Evolutionary conservation across 2,329 filamentous ascomycete genomes (phyloP), one percentile per base, ranked within the genome.

Genomic region (Macrophomina tecta): DNA sequence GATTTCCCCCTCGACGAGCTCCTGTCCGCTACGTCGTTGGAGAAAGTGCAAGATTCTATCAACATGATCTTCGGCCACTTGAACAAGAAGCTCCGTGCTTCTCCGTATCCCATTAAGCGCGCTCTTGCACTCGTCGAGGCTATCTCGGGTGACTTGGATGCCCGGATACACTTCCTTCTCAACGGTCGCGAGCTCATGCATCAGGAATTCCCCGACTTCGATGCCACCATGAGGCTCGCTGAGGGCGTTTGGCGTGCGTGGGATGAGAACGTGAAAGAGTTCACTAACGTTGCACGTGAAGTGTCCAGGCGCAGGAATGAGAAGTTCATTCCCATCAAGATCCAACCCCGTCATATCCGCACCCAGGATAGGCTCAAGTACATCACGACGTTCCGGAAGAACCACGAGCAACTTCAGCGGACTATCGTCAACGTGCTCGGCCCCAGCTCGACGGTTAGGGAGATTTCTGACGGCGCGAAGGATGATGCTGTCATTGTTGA

Each of bases 321-420:
- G 79, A 97, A 97, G 78, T 99, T 99, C 78, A 97, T 99, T 70
- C 94, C 94, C 4, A 98, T 99, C 83, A 98, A 98, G 82, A 94
- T 99, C 77, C 87, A 85, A 70, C 91, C 93, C 69, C 91, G 92
- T 73, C 95, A 99, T 77, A 90, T 88, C 46, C 91, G 94, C 77
- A 91, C 95, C 32, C 93, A 98, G 79, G 90, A 95, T 69, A 89
- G 95, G 51, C 85, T 99, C 71, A 93, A 92, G 74, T 99, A 99
- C 77, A 93, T 99, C 70, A 89, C 89, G 73, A 97, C 92, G 23
- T 99, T 99, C 83, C 89, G 95, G 32, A 91, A 94, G 74, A 97
- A 98, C 75, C 95, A 99, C 77, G 95, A 99, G 80, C 95, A 99
- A 80, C 87, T 99, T 56, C 94, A 97, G 79, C 90, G 90, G 71